Base-by-base conservation (phyloP, 1,284 basidiomycete genomes). In the Apiotrichum siamense region DNA sequence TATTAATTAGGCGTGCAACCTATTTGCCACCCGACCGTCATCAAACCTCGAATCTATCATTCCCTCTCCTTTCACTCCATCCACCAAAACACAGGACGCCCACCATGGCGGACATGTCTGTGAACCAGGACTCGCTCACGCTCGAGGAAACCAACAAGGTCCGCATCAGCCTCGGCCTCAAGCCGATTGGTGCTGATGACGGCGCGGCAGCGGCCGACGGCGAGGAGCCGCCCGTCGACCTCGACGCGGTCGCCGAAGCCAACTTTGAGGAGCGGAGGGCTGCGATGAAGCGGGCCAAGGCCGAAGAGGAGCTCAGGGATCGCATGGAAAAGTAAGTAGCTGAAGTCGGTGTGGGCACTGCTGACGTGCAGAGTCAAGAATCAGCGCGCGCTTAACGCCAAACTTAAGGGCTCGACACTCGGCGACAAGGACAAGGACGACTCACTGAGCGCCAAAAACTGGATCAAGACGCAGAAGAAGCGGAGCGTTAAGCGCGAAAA, bases 111-210 rank as follows among this genome's bases (percentile, higher is more conserved):
- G 86, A 91, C 41, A 31, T 44, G 50, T 54, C 57, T n/a, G 40
- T 46, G 20, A 50, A 74, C 48, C 51, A 61, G 47, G 67, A 69
- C 48, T 58, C 64, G 86, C 87, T 69, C 86, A 96, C 70, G 86
- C 82, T 98, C 69, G 93, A 97, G 70, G 96, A 98, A 80, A 97
- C 93, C 49, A 97, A 97, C 80, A 91, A 88, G 76, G 89, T 97
- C 70, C 90, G 96, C 77, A 83, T 96, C 58, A 87, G 85, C 9
- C 81, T 97, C 39, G 96, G 96, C 63, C 84, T 99, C 58, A 90
- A 92, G 72, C 94, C 94, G 32, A 82, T 98, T 50, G 86, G 84
- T 4, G 89, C 88, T 59, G 82, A 84, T 7, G 62, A 67, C 25
- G 61, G 62, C 32, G 70, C 66, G 11, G 38, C 15, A 21, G 56